Evolutionary conservation across 768 basidiomycete genomes (phyloP).

Genomic region (Suillus discolor): DNA sequence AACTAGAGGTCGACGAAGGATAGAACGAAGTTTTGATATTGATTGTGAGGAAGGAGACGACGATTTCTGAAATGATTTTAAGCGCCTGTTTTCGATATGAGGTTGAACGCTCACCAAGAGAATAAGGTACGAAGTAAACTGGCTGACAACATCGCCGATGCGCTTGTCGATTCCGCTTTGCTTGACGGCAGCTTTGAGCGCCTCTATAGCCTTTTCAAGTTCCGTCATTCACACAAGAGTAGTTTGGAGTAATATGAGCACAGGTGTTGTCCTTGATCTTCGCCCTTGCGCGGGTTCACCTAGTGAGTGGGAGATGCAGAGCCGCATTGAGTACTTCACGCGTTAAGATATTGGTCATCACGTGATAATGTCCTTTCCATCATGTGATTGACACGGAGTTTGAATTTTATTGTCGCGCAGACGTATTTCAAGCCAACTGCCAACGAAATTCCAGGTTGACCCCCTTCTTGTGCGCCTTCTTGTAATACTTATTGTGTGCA

Average conservation of each 20-base stretch:
- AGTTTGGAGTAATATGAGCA: neutral
- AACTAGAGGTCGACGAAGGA: conserved; percentile 45
- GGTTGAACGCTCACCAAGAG: conserved; percentile 41
- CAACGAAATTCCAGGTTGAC: conserved; percentile 9
- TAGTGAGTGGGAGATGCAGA: neutral
- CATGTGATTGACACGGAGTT: conserved; percentile 32
- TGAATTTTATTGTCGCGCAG: conserved; percentile 21
- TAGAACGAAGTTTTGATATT: conserved; percentile 38
- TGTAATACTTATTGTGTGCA: neutral
- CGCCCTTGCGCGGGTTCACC: neutral
- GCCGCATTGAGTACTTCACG: neutral
- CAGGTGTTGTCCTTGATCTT: neutral
- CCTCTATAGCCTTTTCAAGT: conserved; percentile 33
- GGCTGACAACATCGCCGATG: conserved; percentile 37
- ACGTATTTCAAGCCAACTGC: conserved; percentile 8
- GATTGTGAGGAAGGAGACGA: conserved; percentile 39
- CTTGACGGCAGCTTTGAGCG: conserved; percentile 32
- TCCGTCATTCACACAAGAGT: conserved; percentile 13
- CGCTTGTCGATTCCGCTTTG: conserved; percentile 32
- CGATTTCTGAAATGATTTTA: conserved; percentile 35
- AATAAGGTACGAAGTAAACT: conserved; percentile 43
- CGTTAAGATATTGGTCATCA: conserved; percentile 11
- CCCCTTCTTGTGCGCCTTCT: conserved; percentile 7
- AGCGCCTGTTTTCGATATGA: neutral
- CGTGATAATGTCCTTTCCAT: conserved; percentile 31